Evolutionary conservation across 2,329 filamentous ascomycete genomes (phyloP).

Genomic region (Alternaria hordeiaustralica): DNA sequence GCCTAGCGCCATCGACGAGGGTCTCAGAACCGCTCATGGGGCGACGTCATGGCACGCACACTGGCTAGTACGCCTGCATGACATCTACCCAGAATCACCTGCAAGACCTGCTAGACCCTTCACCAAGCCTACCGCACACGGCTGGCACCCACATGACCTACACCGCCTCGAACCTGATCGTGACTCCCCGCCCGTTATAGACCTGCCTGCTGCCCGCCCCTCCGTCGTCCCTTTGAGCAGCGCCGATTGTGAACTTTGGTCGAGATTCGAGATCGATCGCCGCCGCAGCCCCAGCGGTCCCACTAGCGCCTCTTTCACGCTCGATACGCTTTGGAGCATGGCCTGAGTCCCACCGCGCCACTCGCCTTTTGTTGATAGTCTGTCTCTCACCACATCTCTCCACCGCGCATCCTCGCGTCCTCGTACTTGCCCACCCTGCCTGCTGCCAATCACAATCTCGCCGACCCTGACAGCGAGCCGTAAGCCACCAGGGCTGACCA

Average conservation of each 20-base stretch:
- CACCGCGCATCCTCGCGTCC: slow-evolving; percentile 2
- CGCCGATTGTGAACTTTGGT: not conserved
- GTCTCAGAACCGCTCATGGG: slow-evolving; percentile 2
- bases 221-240: not conserved
- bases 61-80: slow-evolving; percentile 17
- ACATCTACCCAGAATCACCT: slow-evolving; percentile 18
- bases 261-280: not conserved
- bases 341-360: not conserved
- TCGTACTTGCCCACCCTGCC: not conserved
- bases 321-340: not conserved
- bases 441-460: slow-evolving; percentile 23
- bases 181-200: not conserved
- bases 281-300: slow-evolving; percentile 2
- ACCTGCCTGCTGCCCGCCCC: not conserved
- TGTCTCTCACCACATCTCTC: slow-evolving; percentile 16
- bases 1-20: slow-evolving; percentile 12
- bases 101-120: slow-evolving; percentile 8
- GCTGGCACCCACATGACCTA: slow-evolving; percentile 21
- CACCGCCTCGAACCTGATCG: slow-evolving; percentile 17
- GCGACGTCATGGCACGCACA: slow-evolving; percentile 21
- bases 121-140: slow-evolving; percentile 7
- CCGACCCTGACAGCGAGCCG: slow-evolving; percentile 9
- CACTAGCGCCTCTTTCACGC: slow-evolving; percentile 11
- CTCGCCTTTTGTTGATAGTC: slow-evolving; percentile 4
- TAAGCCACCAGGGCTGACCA: slow-evolving; percentile 15